Conservation (phyloP, 257 asterid genomes). For the Primulina tabacum region DNA sequence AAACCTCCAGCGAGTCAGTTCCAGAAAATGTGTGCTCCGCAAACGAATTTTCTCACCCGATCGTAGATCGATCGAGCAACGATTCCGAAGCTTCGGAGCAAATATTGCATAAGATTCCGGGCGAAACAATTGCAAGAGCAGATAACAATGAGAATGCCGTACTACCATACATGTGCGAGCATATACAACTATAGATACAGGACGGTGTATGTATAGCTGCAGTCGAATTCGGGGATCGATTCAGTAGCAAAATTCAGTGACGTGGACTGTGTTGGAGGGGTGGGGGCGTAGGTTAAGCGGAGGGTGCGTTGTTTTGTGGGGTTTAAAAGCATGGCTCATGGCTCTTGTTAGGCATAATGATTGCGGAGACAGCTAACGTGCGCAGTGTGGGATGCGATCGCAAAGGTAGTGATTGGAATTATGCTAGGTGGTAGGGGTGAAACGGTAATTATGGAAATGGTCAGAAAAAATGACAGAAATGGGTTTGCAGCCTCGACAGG, state of each 20-base stretch:
- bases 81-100: conserved; percentile 24
- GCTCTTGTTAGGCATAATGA: conserved; percentile 4
- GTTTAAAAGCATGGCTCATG: neutral
- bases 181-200: conserved; percentile 36
- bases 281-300: conserved; percentile 56
- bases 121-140: conserved; percentile 11
- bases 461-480: conserved; percentile 46
- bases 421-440: conserved; percentile 24
- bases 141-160: neutral
- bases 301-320: conserved; percentile 3
- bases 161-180: conserved; percentile 13
- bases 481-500: conserved; percentile 38
- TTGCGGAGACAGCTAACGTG: no score
- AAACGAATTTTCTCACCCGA: conserved; percentile 40
- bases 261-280: conserved; percentile 24
- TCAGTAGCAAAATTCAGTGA: conserved; percentile 31
- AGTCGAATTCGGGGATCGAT: conserved; percentile 45
- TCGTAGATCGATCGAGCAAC: conserved; percentile 60
- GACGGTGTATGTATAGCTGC: conserved; percentile 23
- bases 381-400: neutral
- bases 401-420: conserved; percentile 21
- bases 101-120: conserved; percentile 46
- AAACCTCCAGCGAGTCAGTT: conserved; percentile 25
- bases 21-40: conserved; percentile 16
- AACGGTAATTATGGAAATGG: conserved; percentile 21